Conservation (phyloP, 306 rosid species). For the Begonia fuchsioides region DNA sequence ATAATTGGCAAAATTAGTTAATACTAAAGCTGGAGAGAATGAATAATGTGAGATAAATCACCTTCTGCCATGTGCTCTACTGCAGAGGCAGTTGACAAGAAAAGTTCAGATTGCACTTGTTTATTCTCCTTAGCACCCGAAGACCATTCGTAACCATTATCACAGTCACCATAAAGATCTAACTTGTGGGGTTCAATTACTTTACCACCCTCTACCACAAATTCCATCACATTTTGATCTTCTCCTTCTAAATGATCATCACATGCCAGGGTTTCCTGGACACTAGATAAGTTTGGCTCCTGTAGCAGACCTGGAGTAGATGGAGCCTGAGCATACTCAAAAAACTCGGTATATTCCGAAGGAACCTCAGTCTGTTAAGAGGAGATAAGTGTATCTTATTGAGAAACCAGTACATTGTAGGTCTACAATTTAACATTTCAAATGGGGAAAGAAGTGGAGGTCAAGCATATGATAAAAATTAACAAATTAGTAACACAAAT, state of each 20-base stretch:
- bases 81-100: slow-evolving; percentile 10
- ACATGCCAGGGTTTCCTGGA: slow-evolving; percentile 43
- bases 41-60: slow-evolving; percentile 19
- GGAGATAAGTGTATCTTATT: slow-evolving; percentile 6
- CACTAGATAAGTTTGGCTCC: slow-evolving; percentile 35
- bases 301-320: slow-evolving; percentile 49
- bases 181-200: slow-evolving; percentile 16
- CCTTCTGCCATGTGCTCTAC: slow-evolving; percentile 24
- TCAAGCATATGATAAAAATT: too few species aligned
- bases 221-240: slow-evolving; percentile 29
- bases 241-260: too few species aligned
- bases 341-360: slow-evolving; percentile 17
- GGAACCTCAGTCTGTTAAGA: slow-evolving; percentile 36
- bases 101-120: slow-evolving; percentile 18
- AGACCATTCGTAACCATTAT: slow-evolving; percentile 20
- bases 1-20: not conserved
- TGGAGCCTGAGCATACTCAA: slow-evolving; percentile 46
- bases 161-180: slow-evolving; percentile 18
- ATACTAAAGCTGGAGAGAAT: slow-evolving; percentile 4
- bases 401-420: not conserved
- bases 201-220: slow-evolving; percentile 15
- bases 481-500: too few species aligned
- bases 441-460: not conserved
- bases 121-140: slow-evolving; percentile 8
- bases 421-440: too few species aligned